phyloP scores from a whole-genome alignment of 139 green algal genomes.

The Protoeuglena noctilucae region DNA sequence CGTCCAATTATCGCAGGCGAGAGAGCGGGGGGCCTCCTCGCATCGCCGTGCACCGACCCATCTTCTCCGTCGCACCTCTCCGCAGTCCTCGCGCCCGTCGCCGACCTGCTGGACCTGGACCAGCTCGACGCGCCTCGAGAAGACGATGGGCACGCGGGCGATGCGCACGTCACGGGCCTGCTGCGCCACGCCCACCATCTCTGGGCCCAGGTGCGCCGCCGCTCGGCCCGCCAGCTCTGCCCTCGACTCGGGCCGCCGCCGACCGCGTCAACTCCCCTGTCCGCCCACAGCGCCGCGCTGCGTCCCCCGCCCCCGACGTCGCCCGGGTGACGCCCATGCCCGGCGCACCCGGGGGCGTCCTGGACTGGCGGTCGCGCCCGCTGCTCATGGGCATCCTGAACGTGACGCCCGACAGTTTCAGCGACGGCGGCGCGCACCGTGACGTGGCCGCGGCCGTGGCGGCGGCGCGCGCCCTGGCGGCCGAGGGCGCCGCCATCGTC shows the following conservation, averaged over 20 bases:
- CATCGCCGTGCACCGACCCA: too few relatives aligned
- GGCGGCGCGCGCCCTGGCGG: slow-evolving; percentile 42
- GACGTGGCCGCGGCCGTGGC: slow-evolving; percentile 26
- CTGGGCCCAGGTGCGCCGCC: slow-evolving; percentile 14
- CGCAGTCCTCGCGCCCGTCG: slow-evolving; percentile 36
- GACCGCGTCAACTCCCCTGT: neutral
- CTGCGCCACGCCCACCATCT: slow-evolving; percentile 1
- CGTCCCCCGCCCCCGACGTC: slow-evolving; percentile 8
- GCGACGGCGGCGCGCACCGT: slow-evolving; percentile 46
- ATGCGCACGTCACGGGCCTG: neutral
- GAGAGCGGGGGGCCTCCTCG: too few relatives aligned
- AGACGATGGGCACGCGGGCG: neutral
- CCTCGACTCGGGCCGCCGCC: too few relatives aligned
- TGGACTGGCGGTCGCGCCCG: slow-evolving; percentile 21
- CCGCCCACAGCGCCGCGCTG: neutral
- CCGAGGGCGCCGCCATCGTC: slow-evolving; percentile 62
- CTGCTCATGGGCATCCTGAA: slow-evolving; percentile 90
- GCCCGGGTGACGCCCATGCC: slow-evolving; percentile 31
- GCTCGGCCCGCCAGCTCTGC: slow-evolving; percentile 18
- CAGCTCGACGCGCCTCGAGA: slow-evolving; percentile 7
- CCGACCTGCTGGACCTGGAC: slow-evolving; percentile 26
- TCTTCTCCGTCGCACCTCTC: neutral
- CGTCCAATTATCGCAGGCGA: neutral
- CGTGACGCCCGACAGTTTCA: slow-evolving; percentile 93
- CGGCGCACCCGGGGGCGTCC: slow-evolving; percentile 4